phyloP scores from a whole-genome alignment of 164 flowering plant species.

The Vitis riparia region DNA sequence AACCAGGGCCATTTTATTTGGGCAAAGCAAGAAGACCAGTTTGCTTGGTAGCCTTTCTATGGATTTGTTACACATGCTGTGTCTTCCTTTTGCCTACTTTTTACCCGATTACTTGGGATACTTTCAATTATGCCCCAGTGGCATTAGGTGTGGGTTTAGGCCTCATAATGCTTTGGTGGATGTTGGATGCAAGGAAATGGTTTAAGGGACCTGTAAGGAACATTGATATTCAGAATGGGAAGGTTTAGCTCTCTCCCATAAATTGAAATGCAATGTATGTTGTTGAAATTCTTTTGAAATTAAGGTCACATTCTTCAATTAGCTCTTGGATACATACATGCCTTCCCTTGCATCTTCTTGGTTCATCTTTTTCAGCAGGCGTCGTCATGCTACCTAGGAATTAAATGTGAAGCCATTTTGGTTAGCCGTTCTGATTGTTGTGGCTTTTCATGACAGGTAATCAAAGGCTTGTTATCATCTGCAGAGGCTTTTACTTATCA shows the following conservation, averaged over 20 bases:
- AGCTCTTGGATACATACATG: not conserved
- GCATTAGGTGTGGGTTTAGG: slow-evolving; percentile 49
- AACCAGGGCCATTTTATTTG: slow-evolving; percentile 61
- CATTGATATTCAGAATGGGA: slow-evolving; percentile 43
- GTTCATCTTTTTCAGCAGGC: not conserved
- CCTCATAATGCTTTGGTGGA: slow-evolving; percentile 70
- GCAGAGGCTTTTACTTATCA: too few species aligned
- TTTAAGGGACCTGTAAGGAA: slow-evolving; percentile 78
- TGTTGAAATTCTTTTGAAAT: not conserved
- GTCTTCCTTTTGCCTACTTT: slow-evolving; percentile 65
- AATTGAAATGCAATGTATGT: not conserved
- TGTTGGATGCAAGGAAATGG: slow-evolving; percentile 72
- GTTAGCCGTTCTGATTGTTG: too few species aligned
- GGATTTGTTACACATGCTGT: slow-evolving; percentile 73
- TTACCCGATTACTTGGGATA: slow-evolving; percentile 58
- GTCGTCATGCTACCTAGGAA: not conserved
- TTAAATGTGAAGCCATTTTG: not conserved
- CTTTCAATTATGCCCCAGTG: slow-evolving; percentile 70
- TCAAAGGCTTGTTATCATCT: too few species aligned
- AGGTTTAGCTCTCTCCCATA: slow-evolving; percentile 14
- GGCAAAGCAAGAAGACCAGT: slow-evolving; percentile 66
- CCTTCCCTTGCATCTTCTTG: not conserved
- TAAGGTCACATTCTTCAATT: not conserved
- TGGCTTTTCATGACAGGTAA: not conserved
- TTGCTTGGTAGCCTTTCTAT: slow-evolving; percentile 64